These are phyloP conservation scores for Lipomyces yamadae DNA, from an alignment of 805 yeast genomes.

Conservation along the genomic window DNA sequence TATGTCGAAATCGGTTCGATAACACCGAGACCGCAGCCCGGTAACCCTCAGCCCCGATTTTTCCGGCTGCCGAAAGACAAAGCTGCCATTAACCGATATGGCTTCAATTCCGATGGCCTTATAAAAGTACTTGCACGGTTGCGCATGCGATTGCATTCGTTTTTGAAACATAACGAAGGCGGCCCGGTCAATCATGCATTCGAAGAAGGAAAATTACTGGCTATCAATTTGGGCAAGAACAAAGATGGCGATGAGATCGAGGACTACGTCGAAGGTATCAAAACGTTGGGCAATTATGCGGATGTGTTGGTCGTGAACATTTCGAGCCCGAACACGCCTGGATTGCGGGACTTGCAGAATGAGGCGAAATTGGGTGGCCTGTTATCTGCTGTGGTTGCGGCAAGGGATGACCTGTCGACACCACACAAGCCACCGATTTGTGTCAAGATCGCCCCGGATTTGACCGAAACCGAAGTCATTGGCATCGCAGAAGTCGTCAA, in stretches of 20 bases:
- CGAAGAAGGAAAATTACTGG: constrained; percentile 68
- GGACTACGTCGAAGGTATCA: constrained; percentile 86
- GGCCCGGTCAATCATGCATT: constrained; percentile 52
- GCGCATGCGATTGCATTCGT: constrained; percentile 57
- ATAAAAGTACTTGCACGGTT: constrained; percentile 70
- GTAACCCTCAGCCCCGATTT: constrained; percentile 91
- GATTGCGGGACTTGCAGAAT: constrained; percentile 81
- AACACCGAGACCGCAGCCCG: constrained; percentile 92
- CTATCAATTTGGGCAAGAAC: constrained; percentile 88
- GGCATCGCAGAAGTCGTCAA: constrained; percentile 83
- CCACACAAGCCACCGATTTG: constrained; percentile 71
- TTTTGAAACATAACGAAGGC: constrained; percentile 29
- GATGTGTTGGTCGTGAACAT: constrained; percentile 91
- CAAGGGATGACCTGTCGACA: constrained; percentile 59
- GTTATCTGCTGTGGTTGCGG: constrained; percentile 62
- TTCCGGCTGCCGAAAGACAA: constrained; percentile 83
- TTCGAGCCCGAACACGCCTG: constrained; percentile 96
- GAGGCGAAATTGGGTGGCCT: constrained; percentile 73
- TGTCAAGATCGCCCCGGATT: constrained; percentile 94
- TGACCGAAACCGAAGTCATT: constrained; percentile 76
- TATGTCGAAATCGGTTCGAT: constrained; percentile 93
- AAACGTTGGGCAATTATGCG: constrained; percentile 77
- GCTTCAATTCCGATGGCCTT: constrained; percentile 92
- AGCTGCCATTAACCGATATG: constrained; percentile 93
- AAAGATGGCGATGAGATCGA: constrained; percentile 87